phyloP scores from a whole-genome alignment of 208 protist species.

The Leishmania turanica region DNA sequence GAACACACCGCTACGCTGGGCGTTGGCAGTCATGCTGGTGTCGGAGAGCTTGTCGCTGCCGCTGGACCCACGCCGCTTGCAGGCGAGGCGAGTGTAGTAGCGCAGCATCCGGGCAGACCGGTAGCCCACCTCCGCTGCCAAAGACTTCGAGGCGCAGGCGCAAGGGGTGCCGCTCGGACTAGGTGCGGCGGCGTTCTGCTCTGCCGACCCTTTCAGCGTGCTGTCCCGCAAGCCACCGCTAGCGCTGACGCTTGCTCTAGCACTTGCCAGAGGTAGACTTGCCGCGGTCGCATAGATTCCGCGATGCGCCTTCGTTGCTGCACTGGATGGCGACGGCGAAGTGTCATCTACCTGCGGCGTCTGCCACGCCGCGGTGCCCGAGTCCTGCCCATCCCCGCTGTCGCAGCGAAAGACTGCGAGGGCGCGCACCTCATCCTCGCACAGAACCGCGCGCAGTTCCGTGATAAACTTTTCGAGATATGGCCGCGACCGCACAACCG shows the following conservation, averaged over 20 bases:
- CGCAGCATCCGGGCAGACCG: constrained; percentile 24
- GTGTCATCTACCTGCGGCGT: background rate
- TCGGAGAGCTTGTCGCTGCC: background rate
- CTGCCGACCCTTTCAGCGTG: background rate
- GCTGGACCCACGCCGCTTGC: background rate
- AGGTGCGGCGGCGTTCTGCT: background rate
- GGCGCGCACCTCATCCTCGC: constrained; percentile 75
- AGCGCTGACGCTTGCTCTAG: no score
- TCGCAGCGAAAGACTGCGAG: constrained; percentile 30
- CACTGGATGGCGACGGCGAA: background rate
- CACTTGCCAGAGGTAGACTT: background rate
- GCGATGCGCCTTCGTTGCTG: background rate
- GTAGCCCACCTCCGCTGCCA: constrained; percentile 7
- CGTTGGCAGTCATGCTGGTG: background rate
- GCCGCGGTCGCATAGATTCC: background rate
- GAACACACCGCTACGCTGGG: background rate
- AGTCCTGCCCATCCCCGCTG: no score
- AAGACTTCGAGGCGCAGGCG: background rate
- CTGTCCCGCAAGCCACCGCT: background rate
- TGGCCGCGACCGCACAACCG: constrained; percentile 24
- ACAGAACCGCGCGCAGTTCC: constrained; percentile 61
- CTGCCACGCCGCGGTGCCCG: no score
- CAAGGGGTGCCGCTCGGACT: background rate
- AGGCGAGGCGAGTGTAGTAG: constrained; percentile 22
- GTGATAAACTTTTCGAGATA: constrained; percentile 53